Percentiles rank a stretch among this genome's conserved stretches.
Evolutionary conservation across 176 grass and related monocot genomes (phyloP).

Genomic region (Zea luxurians): DNA sequence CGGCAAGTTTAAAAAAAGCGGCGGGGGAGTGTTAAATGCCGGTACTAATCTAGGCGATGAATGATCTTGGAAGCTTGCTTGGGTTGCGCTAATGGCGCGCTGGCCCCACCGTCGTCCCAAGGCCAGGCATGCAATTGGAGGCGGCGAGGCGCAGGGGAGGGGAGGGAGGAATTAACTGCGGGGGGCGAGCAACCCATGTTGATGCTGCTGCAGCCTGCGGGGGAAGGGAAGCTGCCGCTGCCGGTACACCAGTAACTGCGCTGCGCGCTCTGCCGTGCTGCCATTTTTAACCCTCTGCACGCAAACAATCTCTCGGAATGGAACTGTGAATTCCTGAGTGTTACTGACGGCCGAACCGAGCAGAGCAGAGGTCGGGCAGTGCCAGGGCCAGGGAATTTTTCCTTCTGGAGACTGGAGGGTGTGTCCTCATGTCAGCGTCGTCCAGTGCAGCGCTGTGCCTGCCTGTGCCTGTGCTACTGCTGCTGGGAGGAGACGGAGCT

Average conservation of each 20-base stretch:
- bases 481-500: neutral
- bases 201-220: constrained; percentile 7
- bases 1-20: constrained; percentile 22
- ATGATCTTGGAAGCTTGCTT: constrained; percentile 29
- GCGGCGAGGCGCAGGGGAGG: no score
- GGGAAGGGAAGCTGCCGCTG: constrained; percentile 27
- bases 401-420: neutral
- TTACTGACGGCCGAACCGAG: constrained; percentile 39
- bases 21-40: neutral
- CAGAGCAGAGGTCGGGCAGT: neutral
- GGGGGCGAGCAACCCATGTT: constrained; percentile 55
- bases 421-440: neutral
- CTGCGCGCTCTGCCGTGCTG: constrained; percentile 6
- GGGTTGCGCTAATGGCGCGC: constrained; percentile 23
- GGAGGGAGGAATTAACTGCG: constrained; percentile 33
- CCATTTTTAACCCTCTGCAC: constrained; percentile 45
- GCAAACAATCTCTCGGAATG: constrained; percentile 21
- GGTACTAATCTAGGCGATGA: neutral
- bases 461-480: neutral
- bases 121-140: constrained; percentile 5
- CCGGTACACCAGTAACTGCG: neutral
- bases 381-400: constrained; percentile 37
- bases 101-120: constrained; percentile 20
- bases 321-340: constrained; percentile 46
- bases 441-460: no score